These are phyloP conservation scores for Artemisia princeps DNA, from an alignment of 140 eudicot genomes.

Conservation along the genomic window DNA sequence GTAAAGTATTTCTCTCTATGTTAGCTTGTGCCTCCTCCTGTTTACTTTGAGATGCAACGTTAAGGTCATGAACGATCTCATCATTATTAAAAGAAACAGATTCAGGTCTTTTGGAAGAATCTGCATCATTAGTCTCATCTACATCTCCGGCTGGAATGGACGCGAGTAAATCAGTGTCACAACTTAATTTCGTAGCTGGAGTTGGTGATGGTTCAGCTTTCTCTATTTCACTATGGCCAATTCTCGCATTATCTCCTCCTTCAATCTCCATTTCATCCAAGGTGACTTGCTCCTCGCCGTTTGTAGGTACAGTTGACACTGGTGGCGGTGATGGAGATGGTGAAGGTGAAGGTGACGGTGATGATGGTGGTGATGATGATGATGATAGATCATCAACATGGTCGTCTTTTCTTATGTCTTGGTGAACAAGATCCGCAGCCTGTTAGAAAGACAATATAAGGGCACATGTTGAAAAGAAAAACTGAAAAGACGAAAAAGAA, in stretches of 20 bases:
- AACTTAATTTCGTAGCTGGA: too few relatives aligned
- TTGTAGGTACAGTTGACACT: conserved; percentile 3
- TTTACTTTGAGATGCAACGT: conserved; percentile 22
- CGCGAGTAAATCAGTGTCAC: too few relatives aligned
- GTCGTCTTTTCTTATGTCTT: conserved; percentile 16
- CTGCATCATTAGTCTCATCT: too few relatives aligned
- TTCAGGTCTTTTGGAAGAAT: conserved; percentile 19
- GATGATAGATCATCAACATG: conserved; percentile 26
- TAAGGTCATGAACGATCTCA: conserved; percentile 31
- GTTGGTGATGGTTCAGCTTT: not conserved
- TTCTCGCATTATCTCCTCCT: too few relatives aligned
- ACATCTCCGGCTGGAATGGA: too few relatives aligned
- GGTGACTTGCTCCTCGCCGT: conserved; percentile 31
- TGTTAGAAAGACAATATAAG: conserved; percentile 21
- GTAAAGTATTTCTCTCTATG: not conserved
- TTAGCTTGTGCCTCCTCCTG: conserved; percentile 22
- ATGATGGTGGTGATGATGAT: conserved; percentile 11
- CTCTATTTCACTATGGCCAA: conserved; percentile 34
- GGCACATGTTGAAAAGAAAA: conserved; percentile 3
- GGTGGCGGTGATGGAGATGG: too few relatives aligned
- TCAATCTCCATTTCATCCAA: too few relatives aligned
- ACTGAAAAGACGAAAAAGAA: not conserved
- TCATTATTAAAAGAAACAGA: conserved; percentile 19
- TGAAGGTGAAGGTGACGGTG: too few relatives aligned
- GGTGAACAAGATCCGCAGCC: conserved; percentile 30